A percentile compares a stretch with the other conserved stretches of the same genome.
phyloP scores from a whole-genome alignment of 2,329 filamentous ascomycete species.

The Fusarium phyllophilum region DNA sequence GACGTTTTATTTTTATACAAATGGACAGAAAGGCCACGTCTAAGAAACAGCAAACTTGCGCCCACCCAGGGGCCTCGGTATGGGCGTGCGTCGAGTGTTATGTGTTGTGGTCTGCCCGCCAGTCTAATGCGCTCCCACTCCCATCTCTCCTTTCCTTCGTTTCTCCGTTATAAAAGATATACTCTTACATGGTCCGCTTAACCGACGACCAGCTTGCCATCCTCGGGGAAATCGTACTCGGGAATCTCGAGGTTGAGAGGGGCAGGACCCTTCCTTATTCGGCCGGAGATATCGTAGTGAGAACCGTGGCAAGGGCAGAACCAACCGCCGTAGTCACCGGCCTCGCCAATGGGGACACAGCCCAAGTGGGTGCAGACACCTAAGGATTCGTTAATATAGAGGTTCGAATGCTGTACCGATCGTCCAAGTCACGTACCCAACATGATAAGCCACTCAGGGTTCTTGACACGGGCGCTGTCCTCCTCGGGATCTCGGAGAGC shows the following conservation, averaged over 20 bases:
- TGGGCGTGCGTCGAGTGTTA: constrained; percentile 12
- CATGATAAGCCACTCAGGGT: constrained; percentile 99
- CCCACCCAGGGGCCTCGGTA: constrained; percentile 36
- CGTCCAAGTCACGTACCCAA: constrained; percentile 70
- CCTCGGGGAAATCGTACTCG: constrained; percentile 90
- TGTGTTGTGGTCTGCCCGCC: constrained; percentile 28
- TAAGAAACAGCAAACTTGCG: constrained; percentile 48
- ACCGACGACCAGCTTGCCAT: constrained; percentile 90
- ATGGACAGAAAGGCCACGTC: constrained; percentile 49
- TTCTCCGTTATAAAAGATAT: constrained; percentile 31
- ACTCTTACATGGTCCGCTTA: constrained; percentile 62
- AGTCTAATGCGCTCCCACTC: constrained; percentile 40
- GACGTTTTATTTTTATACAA: constrained; percentile 53
- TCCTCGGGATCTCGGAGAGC: constrained; percentile 89
- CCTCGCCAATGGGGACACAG: constrained; percentile 99
- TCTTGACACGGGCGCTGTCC: constrained; percentile 94
- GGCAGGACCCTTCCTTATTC: constrained; percentile 96
- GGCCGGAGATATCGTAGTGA: constrained; percentile 99
- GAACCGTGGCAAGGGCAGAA: constrained; percentile 99
- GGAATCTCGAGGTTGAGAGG: constrained; percentile 98
- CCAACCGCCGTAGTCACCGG: constrained; percentile 98
- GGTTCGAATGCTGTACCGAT: background rate
- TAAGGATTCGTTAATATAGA: constrained; percentile 49
- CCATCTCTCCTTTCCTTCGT: constrained; percentile 6
- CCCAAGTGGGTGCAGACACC: constrained; percentile 99